Evolutionary conservation across 169 alveolate species (phyloP).

Genomic region (Plasmodium inui): DNA sequence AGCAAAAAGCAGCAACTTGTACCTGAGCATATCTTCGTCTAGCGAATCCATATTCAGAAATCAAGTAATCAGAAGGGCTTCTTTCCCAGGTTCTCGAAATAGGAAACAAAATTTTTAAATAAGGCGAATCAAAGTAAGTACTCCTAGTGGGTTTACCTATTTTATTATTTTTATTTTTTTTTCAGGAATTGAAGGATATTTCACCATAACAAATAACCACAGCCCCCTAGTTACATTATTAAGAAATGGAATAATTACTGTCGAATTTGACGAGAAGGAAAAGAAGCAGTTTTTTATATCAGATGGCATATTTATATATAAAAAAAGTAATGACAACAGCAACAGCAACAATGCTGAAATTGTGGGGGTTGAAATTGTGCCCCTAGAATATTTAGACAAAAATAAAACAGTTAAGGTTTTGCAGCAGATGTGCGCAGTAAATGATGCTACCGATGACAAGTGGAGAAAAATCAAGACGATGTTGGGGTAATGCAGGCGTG

Average conservation of each 20-base stretch:
- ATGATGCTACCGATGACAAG: constrained; percentile 75
- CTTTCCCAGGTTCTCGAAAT: constrained; percentile 56
- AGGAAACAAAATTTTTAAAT: background rate
- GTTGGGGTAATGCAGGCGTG: constrained; percentile 38
- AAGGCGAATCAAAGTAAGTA: background rate
- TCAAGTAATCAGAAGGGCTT: constrained; percentile 70
- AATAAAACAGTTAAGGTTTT: constrained; percentile 68
- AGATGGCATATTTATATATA: constrained; percentile 74
- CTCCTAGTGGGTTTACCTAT: background rate
- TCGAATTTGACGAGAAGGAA: constrained; percentile 74
- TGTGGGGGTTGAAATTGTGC: constrained; percentile 73
- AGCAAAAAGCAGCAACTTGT: constrained; percentile 63
- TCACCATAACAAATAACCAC: constrained; percentile 69
- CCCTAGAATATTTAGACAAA: constrained; percentile 69
- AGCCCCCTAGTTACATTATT: constrained; percentile 68
- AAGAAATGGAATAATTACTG: constrained; percentile 73
- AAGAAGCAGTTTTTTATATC: constrained; percentile 72
- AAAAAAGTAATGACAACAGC: constrained; percentile 69
- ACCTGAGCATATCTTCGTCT: constrained; percentile 62
- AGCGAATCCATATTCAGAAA: constrained; percentile 74
- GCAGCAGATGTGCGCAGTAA: constrained; percentile 73
- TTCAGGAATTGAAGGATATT: constrained; percentile 74
- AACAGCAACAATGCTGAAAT: constrained; percentile 70
- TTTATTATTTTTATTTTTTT: background rate
- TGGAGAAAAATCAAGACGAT: constrained; percentile 72